Conservation (phyloP, 2,329 filamentous ascomycete genomes). For the Westerdykella ornata region DNA sequence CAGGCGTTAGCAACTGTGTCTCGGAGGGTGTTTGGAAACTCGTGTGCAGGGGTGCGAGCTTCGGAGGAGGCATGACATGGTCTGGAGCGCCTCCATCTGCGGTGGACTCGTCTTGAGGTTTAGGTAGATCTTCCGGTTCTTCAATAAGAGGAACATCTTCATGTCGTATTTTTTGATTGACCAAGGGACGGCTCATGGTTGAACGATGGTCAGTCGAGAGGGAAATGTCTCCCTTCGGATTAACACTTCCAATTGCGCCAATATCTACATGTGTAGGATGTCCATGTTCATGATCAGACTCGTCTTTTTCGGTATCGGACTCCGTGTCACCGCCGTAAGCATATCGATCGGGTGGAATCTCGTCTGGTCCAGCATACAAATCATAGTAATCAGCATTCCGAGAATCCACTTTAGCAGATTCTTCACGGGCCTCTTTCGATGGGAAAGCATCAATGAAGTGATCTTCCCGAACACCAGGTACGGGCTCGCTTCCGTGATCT, state of each 20-base stretch:
- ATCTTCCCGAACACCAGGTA: no score
- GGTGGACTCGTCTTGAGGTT: no score
- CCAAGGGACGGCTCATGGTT: no score
- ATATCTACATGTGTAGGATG: no score
- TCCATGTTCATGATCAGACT: constrained; percentile 2
- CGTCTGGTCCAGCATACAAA: constrained; percentile 20
- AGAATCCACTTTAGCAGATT: background rate
- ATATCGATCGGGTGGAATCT: constrained; percentile 49
- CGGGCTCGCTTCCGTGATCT: no score
- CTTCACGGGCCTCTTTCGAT: background rate
- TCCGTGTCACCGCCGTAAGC: constrained; percentile 27
- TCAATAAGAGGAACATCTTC: no score
- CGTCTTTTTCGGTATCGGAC: constrained; percentile 19
- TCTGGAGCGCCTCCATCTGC: constrained; percentile 1
- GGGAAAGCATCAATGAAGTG: no score
- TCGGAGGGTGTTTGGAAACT: constrained; percentile 9
- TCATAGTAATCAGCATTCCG: constrained; percentile 19
- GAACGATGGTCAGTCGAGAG: no score
- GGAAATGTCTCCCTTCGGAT: no score
- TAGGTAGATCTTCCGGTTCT: no score
- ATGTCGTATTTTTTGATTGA: no score
- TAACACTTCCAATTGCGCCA: no score
- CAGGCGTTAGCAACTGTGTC: constrained; percentile 22
- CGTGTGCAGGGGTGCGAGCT: constrained; percentile 18
- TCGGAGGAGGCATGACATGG: constrained; percentile 31